phyloP scores from a whole-genome alignment of 257 asterid species.

The Fraxinus pennsylvanica region DNA sequence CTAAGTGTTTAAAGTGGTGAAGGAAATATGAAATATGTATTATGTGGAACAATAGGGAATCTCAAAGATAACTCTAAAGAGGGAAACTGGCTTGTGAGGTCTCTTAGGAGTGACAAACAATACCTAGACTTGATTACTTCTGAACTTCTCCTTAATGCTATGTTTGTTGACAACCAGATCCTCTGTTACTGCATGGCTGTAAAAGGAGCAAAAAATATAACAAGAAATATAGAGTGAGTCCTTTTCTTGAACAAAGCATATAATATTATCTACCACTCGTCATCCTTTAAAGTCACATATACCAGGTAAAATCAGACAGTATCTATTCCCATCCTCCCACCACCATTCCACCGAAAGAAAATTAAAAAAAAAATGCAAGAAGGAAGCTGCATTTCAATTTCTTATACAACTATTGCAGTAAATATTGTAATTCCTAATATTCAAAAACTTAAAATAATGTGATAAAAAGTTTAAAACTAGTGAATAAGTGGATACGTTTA shows the following conservation, averaged over 20 bases:
- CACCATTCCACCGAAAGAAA: no score
- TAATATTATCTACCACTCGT: neutral
- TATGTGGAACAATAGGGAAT: no score
- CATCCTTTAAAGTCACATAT: neutral
- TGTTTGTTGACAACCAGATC: neutral
- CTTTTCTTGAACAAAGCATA: neutral
- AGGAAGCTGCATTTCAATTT: no score
- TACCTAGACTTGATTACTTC: neutral
- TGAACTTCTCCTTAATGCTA: neutral
- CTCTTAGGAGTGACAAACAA: neutral
- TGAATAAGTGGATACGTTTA: neutral
- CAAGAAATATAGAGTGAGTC: neutral
- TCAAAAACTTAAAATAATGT: neutral
- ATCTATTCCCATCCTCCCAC: neutral
- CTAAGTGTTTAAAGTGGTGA: slow-evolving; percentile 9
- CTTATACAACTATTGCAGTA: no score
- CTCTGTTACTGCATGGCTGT: neutral
- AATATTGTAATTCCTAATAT: no score
- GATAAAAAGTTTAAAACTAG: neutral
- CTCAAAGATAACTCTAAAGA: no score
- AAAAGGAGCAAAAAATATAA: neutral
- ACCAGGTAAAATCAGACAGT: neutral
- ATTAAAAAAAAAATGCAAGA: no score
- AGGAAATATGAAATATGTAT: neutral
- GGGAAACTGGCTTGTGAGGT: no score